Evolutionary conservation across 257 asterid genomes (phyloP).

Genomic region (Salvia hispanica): DNA sequence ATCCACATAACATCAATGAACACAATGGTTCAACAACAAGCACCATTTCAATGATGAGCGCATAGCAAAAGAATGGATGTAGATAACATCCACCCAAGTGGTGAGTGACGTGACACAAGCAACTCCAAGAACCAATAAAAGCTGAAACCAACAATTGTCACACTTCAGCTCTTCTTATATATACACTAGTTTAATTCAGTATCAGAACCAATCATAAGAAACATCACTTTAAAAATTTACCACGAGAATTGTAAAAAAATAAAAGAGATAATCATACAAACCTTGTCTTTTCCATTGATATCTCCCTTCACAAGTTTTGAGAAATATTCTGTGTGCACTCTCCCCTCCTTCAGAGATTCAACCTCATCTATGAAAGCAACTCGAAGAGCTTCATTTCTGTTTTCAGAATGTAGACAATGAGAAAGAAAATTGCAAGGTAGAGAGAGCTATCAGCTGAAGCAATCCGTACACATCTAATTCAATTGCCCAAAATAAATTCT

Average conservation of each 20-base stretch:
- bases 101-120: not conserved
- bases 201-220: slow-evolving; percentile 19
- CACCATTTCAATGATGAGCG: not conserved
- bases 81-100: not conserved
- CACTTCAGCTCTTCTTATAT: slow-evolving; percentile 1
- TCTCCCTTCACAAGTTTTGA: slow-evolving; percentile 97
- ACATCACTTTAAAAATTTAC: not conserved
- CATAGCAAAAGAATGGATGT: not conserved
- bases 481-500: not conserved
- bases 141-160: slow-evolving; percentile 5
- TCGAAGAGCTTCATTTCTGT: slow-evolving; percentile 97
- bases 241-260: not conserved
- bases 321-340: slow-evolving; percentile 73
- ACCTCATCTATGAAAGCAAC: slow-evolving; percentile 93
- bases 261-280: slow-evolving; percentile 29
- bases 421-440: slow-evolving; percentile 18
- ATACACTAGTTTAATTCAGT: slow-evolving; percentile 7
- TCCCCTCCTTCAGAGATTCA: slow-evolving; percentile 90
- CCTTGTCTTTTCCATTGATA: slow-evolving; percentile 96
- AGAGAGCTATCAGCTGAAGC: slow-evolving; percentile 9
- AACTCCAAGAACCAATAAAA: slow-evolving; percentile 6
- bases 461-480: slow-evolving; percentile 20
- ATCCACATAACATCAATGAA: not conserved
- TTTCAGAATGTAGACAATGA: slow-evolving; percentile 20
- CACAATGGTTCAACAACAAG: not conserved